Evolutionary conservation across 106 monocot genomes (phyloP), one percentile per base, ranked within the genome.

Genomic region (Acanthochlamys bracteata): DNA sequence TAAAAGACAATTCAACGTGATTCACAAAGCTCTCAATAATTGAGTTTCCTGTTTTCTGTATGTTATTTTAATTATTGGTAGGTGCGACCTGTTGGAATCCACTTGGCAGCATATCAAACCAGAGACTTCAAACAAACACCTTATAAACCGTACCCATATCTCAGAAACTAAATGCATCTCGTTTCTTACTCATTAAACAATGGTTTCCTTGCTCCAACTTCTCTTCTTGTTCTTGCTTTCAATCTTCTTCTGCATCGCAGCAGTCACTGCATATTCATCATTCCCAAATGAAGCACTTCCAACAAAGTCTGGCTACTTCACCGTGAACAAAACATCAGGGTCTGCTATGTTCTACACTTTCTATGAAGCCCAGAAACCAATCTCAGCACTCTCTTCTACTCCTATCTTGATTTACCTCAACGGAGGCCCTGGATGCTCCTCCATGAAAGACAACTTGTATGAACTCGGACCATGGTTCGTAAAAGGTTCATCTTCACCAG

Each of bases 401-500:
- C 94, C 94, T 2, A 78, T 95, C 63, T 74, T 95, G 39, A n/a
- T 95, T 41, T 95, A 89, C 86, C 94, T 95, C 67, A 86, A 95
- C 19, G 94, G 94, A 24, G 94, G 94, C 55, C 94, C 94, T 25
- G 94, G 94, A 25, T 95, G 94, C 86, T 90, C 94, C 47, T 86
- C 90, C 71, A 72, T 95, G 74, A 1, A 77, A 67, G 94, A 79
- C 53, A 95, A 86, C 76, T 63, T 90, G 75, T 95, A 82, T 75
- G 90, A 90, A 79, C 79, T 89, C 66, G 89, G 94, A 27, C 94
- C 94, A 3, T 95, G 54, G 59, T 70, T 86, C 67, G 54, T 94
- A 33, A 33, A 33, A 33, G 6, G 6, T 33, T 33, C 61, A 58
- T 69, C 76, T 21, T 52, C 54, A n/a, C 42, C 67, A 33, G 33